A percentile compares a stretch with the other conserved stretches of the same genome.
Evolutionary conservation across 495 filamentous ascomycete species (phyloP).

Genomic region (Penicillium longicatenatum): DNA sequence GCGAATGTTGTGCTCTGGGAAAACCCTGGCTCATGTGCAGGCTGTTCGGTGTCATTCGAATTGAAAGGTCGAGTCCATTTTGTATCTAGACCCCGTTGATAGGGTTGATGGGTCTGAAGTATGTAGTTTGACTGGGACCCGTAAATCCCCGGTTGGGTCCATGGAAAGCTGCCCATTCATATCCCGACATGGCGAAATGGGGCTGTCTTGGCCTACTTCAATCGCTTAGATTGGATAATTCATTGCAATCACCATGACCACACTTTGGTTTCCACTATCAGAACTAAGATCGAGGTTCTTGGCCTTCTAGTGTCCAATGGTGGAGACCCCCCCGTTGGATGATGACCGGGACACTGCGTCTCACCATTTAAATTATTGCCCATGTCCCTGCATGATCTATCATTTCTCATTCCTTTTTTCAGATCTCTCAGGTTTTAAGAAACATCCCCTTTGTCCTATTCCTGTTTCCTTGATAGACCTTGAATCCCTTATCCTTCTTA

Average conservation of each 20-base stretch:
- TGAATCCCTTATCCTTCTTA: background rate
- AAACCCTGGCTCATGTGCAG: background rate
- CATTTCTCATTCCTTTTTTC: conserved; percentile 19
- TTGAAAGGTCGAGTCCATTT: background rate
- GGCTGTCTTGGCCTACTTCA: conserved; percentile 23
- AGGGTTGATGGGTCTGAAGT: background rate
- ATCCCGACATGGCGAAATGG: conserved; percentile 18
- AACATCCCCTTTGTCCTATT: background rate
- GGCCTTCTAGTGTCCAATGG: conserved; percentile 25
- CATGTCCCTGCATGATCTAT: conserved; percentile 32
- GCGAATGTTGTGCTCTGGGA: background rate
- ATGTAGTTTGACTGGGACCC: conserved; percentile 11
- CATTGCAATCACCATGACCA: conserved; percentile 31
- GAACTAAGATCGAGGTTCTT: conserved; percentile 24
- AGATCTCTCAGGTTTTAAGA: background rate
- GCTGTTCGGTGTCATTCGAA: background rate
- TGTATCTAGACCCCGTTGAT: background rate
- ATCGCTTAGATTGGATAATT: conserved; percentile 27
- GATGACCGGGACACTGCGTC: conserved; percentile 6
- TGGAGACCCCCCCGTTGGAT: conserved; percentile 18
- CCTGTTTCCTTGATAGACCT: conserved; percentile 4
- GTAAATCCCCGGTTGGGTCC: conserved; percentile 25
- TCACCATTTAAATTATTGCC: conserved; percentile 29
- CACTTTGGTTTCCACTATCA: conserved; percentile 24
- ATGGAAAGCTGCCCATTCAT: conserved; percentile 13